phyloP scores from a whole-genome alignment of 2,329 filamentous ascomycete genomes.

The Stemphylium vesicarium region DNA sequence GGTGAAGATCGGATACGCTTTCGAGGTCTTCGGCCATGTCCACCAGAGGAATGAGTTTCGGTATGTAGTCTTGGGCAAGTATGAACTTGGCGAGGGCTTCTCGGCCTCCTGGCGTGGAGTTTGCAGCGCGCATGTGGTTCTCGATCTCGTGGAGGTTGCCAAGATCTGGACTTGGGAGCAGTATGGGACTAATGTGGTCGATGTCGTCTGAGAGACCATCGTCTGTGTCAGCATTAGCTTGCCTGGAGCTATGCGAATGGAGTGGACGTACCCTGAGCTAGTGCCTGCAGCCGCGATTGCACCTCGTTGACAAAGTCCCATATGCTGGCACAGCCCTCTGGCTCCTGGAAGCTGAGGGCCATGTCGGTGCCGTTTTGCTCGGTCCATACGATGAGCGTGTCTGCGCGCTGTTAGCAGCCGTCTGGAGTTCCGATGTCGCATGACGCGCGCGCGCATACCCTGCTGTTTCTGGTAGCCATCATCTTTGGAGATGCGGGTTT shows the following conservation, averaged over 20 bases:
- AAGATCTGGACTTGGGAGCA: constrained; percentile 80
- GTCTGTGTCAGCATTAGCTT: constrained; percentile 58
- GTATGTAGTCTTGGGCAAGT: constrained; percentile 83
- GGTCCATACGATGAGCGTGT: constrained; percentile 98
- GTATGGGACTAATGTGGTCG: constrained; percentile 72
- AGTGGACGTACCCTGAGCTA: constrained; percentile 64
- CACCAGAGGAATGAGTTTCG: constrained; percentile 84
- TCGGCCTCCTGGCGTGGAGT: constrained; percentile 74
- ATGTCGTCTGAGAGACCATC: constrained; percentile 89
- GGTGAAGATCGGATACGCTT: constrained; percentile 83
- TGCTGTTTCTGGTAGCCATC: constrained; percentile 99
- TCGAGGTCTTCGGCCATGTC: constrained; percentile 90
- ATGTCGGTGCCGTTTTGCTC: constrained; percentile 91
- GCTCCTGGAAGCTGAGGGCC: constrained; percentile 97
- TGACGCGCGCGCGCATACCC: constrained; percentile 63
- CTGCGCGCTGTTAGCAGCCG: constrained; percentile 56
- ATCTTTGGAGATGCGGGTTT: constrained; percentile 89
- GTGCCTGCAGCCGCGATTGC: constrained; percentile 73
- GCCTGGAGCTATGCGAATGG: neutral
- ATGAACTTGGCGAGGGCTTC: constrained; percentile 89
- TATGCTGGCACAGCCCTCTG: constrained; percentile 89
- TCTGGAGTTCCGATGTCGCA: neutral
- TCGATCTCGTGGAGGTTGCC: constrained; percentile 85
- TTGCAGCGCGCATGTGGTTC: constrained; percentile 79
- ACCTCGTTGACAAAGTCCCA: constrained; percentile 93